phyloP scores from a whole-genome alignment of 2,329 filamentous ascomycete genomes.

The Coniochaeta sp. region DNA sequence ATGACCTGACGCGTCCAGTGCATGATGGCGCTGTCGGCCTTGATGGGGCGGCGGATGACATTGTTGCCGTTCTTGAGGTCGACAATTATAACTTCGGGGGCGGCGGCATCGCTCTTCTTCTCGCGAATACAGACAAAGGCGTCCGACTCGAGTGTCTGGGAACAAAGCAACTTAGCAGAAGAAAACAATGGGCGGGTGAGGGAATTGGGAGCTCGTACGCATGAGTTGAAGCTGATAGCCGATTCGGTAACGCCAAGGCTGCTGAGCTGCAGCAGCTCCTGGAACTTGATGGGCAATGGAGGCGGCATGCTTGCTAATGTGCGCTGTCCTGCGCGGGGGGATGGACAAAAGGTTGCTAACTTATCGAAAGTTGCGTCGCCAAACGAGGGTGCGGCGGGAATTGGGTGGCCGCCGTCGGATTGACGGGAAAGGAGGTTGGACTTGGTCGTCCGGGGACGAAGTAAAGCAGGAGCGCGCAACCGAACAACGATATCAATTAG shows the following conservation, averaged over 20 bases:
- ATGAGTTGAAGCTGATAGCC: conserved; percentile 78
- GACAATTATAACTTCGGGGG: conserved; percentile 93
- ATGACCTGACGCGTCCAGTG: conserved; percentile 96
- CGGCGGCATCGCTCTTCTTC: conserved; percentile 76
- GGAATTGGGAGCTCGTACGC: conserved; percentile 48
- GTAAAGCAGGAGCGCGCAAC: not conserved
- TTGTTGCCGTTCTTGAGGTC: conserved; percentile 98
- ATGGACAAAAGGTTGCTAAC: conserved; percentile 17
- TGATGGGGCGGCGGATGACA: conserved; percentile 89
- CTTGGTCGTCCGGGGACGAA: not conserved
- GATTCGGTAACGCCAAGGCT: conserved; percentile 26
- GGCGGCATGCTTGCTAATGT: conserved; percentile 24
- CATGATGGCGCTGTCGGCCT: conserved; percentile 99
- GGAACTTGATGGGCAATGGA: conserved; percentile 29
- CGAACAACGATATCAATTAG: conserved; percentile 1
- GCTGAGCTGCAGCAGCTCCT: conserved; percentile 33
- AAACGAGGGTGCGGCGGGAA: not conserved
- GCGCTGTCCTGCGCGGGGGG: conserved; percentile 23
- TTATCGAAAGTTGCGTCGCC: conserved; percentile 16
- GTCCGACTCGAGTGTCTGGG: conserved; percentile 96
- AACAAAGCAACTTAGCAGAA: conserved; percentile 12
- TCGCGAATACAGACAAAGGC: conserved; percentile 94
- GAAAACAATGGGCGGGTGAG: conserved; percentile 7
- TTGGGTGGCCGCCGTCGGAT: not conserved
- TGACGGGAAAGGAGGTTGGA: conserved; percentile 5